Conservation (phyloP, 768 basidiomycete genomes). For the Albatrellus ellisii region DNA sequence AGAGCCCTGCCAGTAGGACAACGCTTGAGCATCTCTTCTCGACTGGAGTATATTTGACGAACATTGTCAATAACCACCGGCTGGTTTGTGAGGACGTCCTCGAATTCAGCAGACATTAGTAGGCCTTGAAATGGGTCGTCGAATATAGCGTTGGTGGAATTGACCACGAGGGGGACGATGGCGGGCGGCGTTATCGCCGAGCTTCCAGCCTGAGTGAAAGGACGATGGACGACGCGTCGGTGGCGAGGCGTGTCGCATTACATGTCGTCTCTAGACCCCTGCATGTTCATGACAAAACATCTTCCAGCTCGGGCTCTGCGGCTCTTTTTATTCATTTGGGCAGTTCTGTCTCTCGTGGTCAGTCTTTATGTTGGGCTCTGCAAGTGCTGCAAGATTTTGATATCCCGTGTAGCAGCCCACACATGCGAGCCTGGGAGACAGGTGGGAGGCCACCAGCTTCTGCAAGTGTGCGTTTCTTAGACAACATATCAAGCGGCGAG, state of each 20-base stretch:
- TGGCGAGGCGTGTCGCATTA: no score
- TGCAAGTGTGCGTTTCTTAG: slow-evolving; percentile 79
- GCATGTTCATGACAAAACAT: neutral
- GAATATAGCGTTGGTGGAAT: no score
- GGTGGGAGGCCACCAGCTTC: slow-evolving; percentile 86
- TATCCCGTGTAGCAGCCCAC: slow-evolving; percentile 23
- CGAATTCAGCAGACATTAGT: slow-evolving; percentile 83
- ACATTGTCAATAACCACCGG: slow-evolving; percentile 99
- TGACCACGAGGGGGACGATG: no score
- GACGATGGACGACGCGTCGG: no score
- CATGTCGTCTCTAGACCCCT: neutral
- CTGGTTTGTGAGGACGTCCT: slow-evolving; percentile 94
- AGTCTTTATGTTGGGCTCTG: neutral
- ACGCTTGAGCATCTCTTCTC: slow-evolving; percentile 3
- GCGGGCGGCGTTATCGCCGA: no score
- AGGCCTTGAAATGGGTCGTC: no score
- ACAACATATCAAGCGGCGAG: no score
- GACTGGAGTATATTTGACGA: slow-evolving; percentile 15
- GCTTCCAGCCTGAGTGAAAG: no score
- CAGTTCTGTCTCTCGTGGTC: slow-evolving; percentile 6
- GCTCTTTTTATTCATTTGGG: slow-evolving; percentile 10
- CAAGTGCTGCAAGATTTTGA: no score
- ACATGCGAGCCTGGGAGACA: slow-evolving; percentile 34
- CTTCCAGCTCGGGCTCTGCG: neutral
- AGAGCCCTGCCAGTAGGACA: slow-evolving; percentile 55